Evolutionary conservation across 331 rosid genomes (phyloP).

Genomic region (Dryas integrifolia): DNA sequence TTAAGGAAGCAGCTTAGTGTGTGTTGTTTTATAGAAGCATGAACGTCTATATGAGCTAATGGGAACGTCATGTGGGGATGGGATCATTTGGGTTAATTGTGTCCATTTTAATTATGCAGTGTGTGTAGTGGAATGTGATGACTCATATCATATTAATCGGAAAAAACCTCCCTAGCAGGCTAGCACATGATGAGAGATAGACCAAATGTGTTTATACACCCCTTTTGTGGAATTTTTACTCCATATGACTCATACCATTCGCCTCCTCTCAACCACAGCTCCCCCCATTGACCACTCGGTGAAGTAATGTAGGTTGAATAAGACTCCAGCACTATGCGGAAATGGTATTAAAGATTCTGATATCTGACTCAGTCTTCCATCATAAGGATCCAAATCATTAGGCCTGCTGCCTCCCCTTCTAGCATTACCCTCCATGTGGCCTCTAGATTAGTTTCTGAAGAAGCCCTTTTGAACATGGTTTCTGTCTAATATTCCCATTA

Average conservation of each 20-base stretch:
- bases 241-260: conserved; percentile 27
- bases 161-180: too few relatives aligned
- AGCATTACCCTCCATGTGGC: conserved; percentile 17
- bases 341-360: conserved; percentile 61
- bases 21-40: conserved; percentile 5
- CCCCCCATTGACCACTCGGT: conserved; percentile 37
- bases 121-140: not conserved
- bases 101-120: not conserved
- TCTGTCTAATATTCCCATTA: not conserved
- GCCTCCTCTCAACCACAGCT: conserved; percentile 31
- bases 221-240: too few relatives aligned
- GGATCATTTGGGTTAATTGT: not conserved
- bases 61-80: conserved; percentile 7
- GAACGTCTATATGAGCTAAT: conserved; percentile 1
- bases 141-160: not conserved
- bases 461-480: conserved; percentile 2
- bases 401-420: not conserved
- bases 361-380: conserved; percentile 26
- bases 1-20: not conserved
- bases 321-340: conserved; percentile 70
- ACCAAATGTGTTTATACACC: too few relatives aligned
- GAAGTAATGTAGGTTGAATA: conserved; percentile 60
- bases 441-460: conserved; percentile 8
- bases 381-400: conserved; percentile 27
- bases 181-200: too few relatives aligned